Evolutionary conservation across 139 green algal genomes (phyloP), one percentile per base, ranked within the genome.

Genomic region (Coelastrella sp.): DNA sequence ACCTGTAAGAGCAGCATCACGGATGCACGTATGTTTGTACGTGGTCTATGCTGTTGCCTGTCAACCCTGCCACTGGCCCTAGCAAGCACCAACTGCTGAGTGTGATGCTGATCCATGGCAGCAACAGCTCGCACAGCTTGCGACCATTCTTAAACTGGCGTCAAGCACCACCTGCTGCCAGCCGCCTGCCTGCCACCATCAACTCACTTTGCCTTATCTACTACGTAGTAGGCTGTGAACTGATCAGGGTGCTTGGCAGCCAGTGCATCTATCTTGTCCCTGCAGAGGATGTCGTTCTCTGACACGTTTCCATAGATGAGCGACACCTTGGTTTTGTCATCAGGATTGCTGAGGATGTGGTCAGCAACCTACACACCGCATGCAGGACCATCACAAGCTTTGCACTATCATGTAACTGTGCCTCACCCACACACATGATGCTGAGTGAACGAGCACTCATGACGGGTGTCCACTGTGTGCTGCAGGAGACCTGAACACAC

Each of bases 261-360:
- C 80, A 97, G 91, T 0, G 68, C 90, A 22, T 98, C 95, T 17
- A 97, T 86, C 59, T 92, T 83, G 7, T 96, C 83, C 24, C 81
- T 88, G 19, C 78, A 61, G 60, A 97, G 93, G 78, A 97, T 96
- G 92, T 97, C 95, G 0, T 84, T 6, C 86, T 96, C 94, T 4
- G 83, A 90, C 20, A 96, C 94, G 78, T 97, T 97, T 70, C 88
- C 93, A 85, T 93, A 97, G 10, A 97, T 79, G 11, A 97, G 90
- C 19, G 93, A 93, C 14, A 96, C 89, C 89, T 94, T 80, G 14
- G 93, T 97, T 81, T 96, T 94, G 92, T 96, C 93, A 8, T 87
- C 78, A 4, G 94, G 92, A 84, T 96, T 95, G 25, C 63, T 35
- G 60, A 98, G 92, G 61, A 95, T 90, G 66, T 94, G 91, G 17